phyloP scores from a whole-genome alignment of 768 basidiomycete genomes.

The Tephrocybe sp. region DNA sequence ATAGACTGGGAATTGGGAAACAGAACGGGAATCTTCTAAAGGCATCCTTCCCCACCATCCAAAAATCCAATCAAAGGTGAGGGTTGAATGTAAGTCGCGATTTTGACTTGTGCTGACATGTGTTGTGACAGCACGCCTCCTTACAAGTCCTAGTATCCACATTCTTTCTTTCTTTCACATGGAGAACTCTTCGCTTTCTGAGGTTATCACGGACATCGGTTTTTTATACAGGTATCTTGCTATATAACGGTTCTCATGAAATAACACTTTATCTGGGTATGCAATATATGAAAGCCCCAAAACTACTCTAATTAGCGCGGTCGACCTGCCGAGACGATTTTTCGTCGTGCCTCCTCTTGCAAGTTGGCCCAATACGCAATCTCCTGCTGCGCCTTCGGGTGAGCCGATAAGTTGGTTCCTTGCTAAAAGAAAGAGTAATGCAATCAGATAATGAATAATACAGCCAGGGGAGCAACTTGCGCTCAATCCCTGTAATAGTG shows the following conservation, averaged over 20 bases:
- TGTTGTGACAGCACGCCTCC: conserved; percentile 11
- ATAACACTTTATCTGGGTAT: neutral
- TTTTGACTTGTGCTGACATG: neutral
- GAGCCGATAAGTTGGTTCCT: conserved; percentile 67
- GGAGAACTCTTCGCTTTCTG: neutral
- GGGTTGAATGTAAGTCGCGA: neutral
- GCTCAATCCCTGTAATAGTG: conserved; percentile 70
- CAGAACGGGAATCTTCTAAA: conserved; percentile 62
- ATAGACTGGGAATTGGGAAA: conserved; percentile 81
- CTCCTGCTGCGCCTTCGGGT: conserved; percentile 85
- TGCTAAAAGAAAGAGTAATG: conserved; percentile 36
- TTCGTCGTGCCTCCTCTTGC: conserved; percentile 74
- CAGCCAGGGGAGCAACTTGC: conserved; percentile 40
- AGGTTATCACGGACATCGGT: neutral
- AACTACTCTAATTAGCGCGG: conserved; percentile 8
- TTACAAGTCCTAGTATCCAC: conserved; percentile 10
- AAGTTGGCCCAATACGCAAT: conserved; percentile 83
- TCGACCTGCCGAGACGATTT: conserved; percentile 46
- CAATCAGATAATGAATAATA: neutral
- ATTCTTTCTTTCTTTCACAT: conserved; percentile 1
- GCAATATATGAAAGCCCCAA: too few relatives aligned
- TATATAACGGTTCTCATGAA: too few relatives aligned
- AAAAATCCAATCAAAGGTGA: conserved; percentile 36
- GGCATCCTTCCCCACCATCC: conserved; percentile 63
- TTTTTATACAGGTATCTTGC: neutral